Base-by-base conservation (phyloP, 768 basidiomycete species). In the Russula ochroleuca region DNA sequence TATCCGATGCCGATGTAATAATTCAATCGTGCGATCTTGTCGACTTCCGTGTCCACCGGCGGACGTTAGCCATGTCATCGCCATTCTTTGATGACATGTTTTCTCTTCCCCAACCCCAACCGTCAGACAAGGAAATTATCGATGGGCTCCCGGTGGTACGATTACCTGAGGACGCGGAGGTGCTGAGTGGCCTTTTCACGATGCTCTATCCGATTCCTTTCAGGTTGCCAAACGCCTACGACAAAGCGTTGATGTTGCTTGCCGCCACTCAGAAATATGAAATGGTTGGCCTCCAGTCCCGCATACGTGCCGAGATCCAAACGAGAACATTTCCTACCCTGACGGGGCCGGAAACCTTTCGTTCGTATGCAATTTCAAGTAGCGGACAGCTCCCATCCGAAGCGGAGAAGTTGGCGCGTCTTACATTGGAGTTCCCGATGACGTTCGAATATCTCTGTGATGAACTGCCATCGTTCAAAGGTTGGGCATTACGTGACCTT, bases 51-150 rank as follows among this genome's bases (percentile, higher is more conserved):
- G 50, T 63, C 21, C 61, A 67, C 51, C 62, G 63, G 23, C 28
- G 31, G 2, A 53, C 37, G 25, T 14, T 68, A 21, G 21, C 41
- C 35, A 25, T 35, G 5, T 49, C 65, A 3, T 68, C 67, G 1
- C 57, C 38, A 11, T 48, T 67, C 31, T 68, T 68, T 25, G 10
- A 11, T 8, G 66, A 57, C 61, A 49, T 68, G 66, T 59, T 68
- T 59, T 62, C 66, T 2, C 66, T 68, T 37, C 61, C 67, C 19
- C 54, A 54, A 13, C 48, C 59, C 21, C 50, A 54, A 8, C 41
- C 59, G 11, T 17, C 57, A 15, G 9, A 57, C 13, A 3, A 48
- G 4, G 63, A 55, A 19, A 9, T 47, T 11, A 14, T 49, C 1
- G 35, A 62, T 38, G 61, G 40, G 15, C 61, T 65, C 4, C 55